phyloP scores from a whole-genome alignment of 441 rosid genomes.

The Lepidium campestre region DNA sequence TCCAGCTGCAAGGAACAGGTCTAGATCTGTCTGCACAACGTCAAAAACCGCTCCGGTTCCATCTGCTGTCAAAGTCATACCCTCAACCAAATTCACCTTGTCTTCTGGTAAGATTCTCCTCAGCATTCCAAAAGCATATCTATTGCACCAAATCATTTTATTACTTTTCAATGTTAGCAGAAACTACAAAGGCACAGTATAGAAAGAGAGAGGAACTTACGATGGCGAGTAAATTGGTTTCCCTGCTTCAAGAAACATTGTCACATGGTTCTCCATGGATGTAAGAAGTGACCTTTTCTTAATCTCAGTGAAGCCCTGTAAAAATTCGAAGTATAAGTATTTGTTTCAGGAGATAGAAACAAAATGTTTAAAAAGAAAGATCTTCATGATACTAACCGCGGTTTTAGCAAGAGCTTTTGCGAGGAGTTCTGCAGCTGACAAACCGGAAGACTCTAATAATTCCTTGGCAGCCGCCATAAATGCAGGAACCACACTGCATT shows the following conservation, averaged over 20 bases:
- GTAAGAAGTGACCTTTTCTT: slow-evolving; percentile 79
- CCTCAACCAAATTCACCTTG: slow-evolving; percentile 66
- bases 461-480: slow-evolving; percentile 78
- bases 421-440: slow-evolving; percentile 75
- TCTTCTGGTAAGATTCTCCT: slow-evolving; percentile 84
- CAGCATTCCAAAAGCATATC: slow-evolving; percentile 60
- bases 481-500: slow-evolving; percentile 81
- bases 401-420: slow-evolving; percentile 92
- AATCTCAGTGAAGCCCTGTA: slow-evolving; percentile 85
- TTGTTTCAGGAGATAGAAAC: background rate
- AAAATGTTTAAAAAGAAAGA: background rate
- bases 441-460: slow-evolving; percentile 56
- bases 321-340: background rate
- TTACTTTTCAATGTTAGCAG: background rate
- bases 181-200: background rate
- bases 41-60: slow-evolving; percentile 83
- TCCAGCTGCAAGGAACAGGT: slow-evolving; percentile 54
- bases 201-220: slow-evolving; percentile 35
- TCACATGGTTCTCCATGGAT: slow-evolving; percentile 84
- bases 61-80: slow-evolving; percentile 74
- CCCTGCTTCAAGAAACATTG: slow-evolving; percentile 67
- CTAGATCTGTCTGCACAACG: slow-evolving; percentile 54
- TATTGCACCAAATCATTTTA: slow-evolving; percentile 20
- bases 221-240: slow-evolving; percentile 60
- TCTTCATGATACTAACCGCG: slow-evolving; percentile 41